Evolutionary conservation across 1,284 basidiomycete species (phyloP).

Genomic region (Sporisorium iseilematis-ciliati): DNA sequence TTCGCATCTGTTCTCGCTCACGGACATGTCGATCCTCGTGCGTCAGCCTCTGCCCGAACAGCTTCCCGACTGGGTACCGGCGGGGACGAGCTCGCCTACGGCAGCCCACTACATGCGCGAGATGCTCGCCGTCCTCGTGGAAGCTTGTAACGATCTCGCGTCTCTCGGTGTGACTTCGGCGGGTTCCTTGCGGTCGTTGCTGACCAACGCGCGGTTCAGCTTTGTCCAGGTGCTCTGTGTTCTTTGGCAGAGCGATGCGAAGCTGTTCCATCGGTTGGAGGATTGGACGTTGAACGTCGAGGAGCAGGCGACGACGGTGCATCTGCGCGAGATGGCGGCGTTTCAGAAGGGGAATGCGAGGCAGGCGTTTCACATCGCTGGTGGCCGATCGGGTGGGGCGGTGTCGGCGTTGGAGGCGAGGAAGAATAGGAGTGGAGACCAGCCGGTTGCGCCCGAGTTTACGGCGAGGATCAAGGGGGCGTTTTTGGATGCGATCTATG

Average conservation of each 20-base stretch:
- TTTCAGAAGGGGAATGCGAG: conserved; percentile 87
- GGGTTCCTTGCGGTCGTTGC: conserved; percentile 76
- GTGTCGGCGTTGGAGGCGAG: conserved; percentile 27
- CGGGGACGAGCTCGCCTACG: conserved; percentile 82
- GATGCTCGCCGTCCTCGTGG: conserved; percentile 84
- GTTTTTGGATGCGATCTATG: conserved; percentile 88
- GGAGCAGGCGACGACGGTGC: conserved; percentile 72
- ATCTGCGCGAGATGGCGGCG: conserved; percentile 80
- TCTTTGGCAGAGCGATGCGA: conserved; percentile 87
- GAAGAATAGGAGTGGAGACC: conserved; percentile 20
- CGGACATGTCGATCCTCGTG: conserved; percentile 76
- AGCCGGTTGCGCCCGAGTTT: conserved; percentile 53
- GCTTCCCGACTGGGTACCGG: conserved; percentile 79
- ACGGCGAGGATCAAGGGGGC: conserved; percentile 81
- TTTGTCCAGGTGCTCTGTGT: conserved; percentile 85
- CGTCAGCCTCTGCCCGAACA: conserved; percentile 71
- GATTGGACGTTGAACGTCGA: conserved; percentile 79
- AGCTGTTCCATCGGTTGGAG: conserved; percentile 85
- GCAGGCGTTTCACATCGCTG: conserved; percentile 84
- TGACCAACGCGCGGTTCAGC: conserved; percentile 87
- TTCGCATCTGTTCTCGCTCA: conserved; percentile 89
- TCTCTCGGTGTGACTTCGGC: conserved; percentile 79
- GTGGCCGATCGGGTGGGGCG: conserved; percentile 73
- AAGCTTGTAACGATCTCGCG: conserved; percentile 84
- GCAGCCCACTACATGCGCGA: conserved; percentile 84